Base-by-base conservation (phyloP, 495 filamentous ascomycete genomes). In the Lineolata rhizophorae region DNA sequence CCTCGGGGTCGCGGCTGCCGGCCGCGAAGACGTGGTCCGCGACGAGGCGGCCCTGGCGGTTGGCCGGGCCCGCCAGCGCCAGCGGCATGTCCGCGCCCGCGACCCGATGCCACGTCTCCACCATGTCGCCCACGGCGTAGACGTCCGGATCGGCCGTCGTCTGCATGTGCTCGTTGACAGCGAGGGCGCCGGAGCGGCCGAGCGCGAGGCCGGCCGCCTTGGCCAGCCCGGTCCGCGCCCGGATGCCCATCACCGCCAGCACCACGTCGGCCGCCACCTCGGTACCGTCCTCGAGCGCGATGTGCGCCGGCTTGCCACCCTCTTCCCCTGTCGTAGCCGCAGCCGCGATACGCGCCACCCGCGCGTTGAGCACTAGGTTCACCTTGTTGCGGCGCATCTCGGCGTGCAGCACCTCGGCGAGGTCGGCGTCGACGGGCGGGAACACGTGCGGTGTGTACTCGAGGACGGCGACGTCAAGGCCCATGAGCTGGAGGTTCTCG, bases 401-500 rank as follows among this genome's bases (percentile, higher is more conserved):
- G 11, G 24, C 25, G 21, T 53, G 41, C 10, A 51, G 21, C 8
- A 27, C 26, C 28, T 41, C 37, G 8, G 42, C 46, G 5, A 53
- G 39, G 27, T 51, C 50, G 3, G n/a, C 20, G 35, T 53, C 50
- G 10, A 43, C 20, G 11, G 35, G 43, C 6, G 48, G 43, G 19
- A 53, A 43, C 18, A 51, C 39, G 16, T 53, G 50, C 3, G 41
- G 18, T 20, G n/a, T 19, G 17, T 16, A 35, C 29, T 53, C 50
- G 49, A 59, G 35, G 34, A 52, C 27, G 50, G 51, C 0, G 51
- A 51, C 35, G 47, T 52, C 17, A 46, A 45, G 21, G 61, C 58
- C n/a, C 48, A 56, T 20, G 56, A 56, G 32, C 62, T 58, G 42
- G 70, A 80, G 52, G 70, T 43, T 42, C 32, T 53, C 48, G 11